Evolutionary conservation across 139 green algal genomes (phyloP), one percentile per base, ranked within the genome.

Genomic region (Tetraselmis chui): DNA sequence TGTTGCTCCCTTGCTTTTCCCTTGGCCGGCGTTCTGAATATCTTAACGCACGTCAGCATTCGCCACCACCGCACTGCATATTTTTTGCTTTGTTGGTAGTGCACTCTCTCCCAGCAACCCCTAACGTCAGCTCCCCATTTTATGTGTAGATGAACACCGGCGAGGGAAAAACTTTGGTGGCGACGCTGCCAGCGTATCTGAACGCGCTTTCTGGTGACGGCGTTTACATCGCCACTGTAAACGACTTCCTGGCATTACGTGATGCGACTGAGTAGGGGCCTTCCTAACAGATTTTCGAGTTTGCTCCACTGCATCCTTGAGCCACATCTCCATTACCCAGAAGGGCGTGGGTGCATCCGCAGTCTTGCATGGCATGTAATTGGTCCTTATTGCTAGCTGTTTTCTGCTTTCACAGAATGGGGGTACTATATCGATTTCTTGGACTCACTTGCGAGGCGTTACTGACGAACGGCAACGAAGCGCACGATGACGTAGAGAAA

Each of bases 121-220:
- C n/a, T n/a, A n/a, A n/a, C n/a, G n/a, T n/a, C n/a, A n/a, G n/a
- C n/a, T n/a, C n/a, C n/a, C n/a, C n/a, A n/a, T n/a, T n/a, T 67
- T 5, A 25, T 18, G 18, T 67, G 11, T 67, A 67, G 45, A 67
- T 67, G 45, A 67, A 67, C 18, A 67, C 45, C 45, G 45, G 45
- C 5, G 96, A 99, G 90, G 96, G 96, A 78, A 99, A 99, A 86
- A 99, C 96, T 0, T 92, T 99, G 32, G 96, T 98, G 29, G 94
- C 94, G 45, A 92, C 91, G 11, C 83, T 97, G 31, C 90, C 94
- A 0, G 86, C 88, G 2, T 91, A 92, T 59, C 80, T 95, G 23
- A 86, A 95, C 58, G 91, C 90, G 0, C 81, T 94, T 18, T 25
- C 45, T 25, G 90, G 93, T 0, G 83, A 88, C 0, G 92, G 92